Evolutionary conservation across 805 yeast species (phyloP), one percentile per base, ranked within the genome.

Genomic region (Saccharomycopsis malanga): DNA sequence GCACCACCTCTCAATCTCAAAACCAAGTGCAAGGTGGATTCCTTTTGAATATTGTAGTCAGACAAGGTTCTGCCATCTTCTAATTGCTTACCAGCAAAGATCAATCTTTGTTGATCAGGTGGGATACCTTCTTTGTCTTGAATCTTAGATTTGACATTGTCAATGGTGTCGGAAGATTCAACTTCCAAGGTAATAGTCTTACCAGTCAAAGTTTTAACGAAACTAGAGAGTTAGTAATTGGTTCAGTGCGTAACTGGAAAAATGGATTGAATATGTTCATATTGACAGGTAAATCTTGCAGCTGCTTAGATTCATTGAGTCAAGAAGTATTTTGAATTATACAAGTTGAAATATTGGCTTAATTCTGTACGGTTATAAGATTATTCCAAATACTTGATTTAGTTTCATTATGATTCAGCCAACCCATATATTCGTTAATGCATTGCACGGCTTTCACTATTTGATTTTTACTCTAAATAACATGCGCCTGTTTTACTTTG

Each of bases 11-110:
- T 87, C 74, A 88, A 83, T 83, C 96, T 89, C 58, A 89, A 78
- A 62, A 89, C 96, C 73, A 89, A 80, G 72, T 89, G 97, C 56
- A 91, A 74, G 58, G 98, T 91, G 56, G 98, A 91, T 80, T 91
- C 98, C 85, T 91, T 91, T 78, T 91, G 98, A 77, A 91, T 93
- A 88, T 91, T 91, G 95, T 93, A 93, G 80, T 91, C 98, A 61
- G 96, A 85, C 64, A 91, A 79, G 61, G 98, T 93, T 81, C 98
- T 87, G 70, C 97, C 97, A 67, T 91, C 97, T 79, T 91, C 97
- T 68, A 91, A 86, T 78, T 91, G 98, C 82, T 91, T 91, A 79
- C 98, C 98, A 69, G 98, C 98, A 69, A 93, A 91, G 81, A 91
- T 91, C 68, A 93, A 84, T 79, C 98, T 87, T 79, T 91, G 98